Conservation (phyloP, 345 rosid genomes). For the Sapria himalayana region DNA sequence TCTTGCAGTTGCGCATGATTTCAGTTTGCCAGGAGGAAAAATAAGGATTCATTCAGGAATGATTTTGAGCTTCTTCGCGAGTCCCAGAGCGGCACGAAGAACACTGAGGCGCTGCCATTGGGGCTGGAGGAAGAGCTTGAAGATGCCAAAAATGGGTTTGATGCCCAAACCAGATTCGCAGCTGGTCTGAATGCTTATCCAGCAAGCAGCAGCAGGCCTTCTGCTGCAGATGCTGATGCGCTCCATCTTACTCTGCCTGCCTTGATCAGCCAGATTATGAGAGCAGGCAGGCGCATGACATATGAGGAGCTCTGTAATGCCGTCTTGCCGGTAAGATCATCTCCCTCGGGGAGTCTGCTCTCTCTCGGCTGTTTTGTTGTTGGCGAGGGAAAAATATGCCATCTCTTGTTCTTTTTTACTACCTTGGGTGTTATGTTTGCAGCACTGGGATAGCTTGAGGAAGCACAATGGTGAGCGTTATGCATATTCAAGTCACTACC, state of each 20-base stretch:
- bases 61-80: constrained; percentile 21
- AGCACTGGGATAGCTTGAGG: constrained; percentile 96
- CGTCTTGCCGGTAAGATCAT: constrained; percentile 60
- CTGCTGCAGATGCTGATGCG: constrained; percentile 50
- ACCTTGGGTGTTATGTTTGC: constrained; percentile 12
- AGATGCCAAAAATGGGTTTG: too few relatives aligned
- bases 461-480: constrained; percentile 97
- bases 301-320: constrained; percentile 90
- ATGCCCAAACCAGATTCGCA: too few relatives aligned
- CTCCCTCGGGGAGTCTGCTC: not conserved
- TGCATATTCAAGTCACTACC: constrained; percentile 94
- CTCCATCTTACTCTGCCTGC: too few relatives aligned
- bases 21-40: constrained; percentile 56
- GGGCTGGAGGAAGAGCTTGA: too few relatives aligned
- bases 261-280: constrained; percentile 78
- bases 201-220: constrained; percentile 68
- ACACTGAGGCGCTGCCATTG: constrained; percentile 25
- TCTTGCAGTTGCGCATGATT: constrained; percentile 6
- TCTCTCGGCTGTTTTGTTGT: not conserved
- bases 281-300: constrained; percentile 83
- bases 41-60: constrained; percentile 51
- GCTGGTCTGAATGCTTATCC: too few relatives aligned
- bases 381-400: not conserved
- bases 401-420: constrained; percentile 4
- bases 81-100: constrained; percentile 37